Conservation (phyloP, 2,329 filamentous ascomycete species). For the Fusarium phyllophilum region DNA sequence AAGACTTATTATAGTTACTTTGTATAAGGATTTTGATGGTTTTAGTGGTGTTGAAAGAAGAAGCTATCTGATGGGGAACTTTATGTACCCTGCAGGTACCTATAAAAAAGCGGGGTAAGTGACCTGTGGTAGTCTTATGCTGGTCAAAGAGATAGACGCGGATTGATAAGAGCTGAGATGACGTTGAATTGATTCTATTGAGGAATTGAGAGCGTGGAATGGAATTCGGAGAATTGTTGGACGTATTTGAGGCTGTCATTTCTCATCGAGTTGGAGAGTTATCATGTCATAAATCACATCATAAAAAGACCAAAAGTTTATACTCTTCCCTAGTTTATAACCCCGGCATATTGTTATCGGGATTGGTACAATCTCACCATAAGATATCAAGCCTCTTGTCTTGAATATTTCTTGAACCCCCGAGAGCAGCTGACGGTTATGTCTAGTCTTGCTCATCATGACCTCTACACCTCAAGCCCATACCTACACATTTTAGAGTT, state of each 20-base stretch:
- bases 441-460: conserved; percentile 19
- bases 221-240: neutral
- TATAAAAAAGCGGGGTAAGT: too few species aligned
- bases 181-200: conserved; percentile 26
- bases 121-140: too few species aligned
- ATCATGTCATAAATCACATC: neutral
- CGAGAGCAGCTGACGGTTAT: neutral
- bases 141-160: neutral
- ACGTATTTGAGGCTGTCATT: neutral
- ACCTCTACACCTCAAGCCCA: conserved; percentile 6
- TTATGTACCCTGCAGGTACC: too few species aligned
- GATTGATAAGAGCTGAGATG: conserved; percentile 22
- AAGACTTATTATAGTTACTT: too few species aligned
- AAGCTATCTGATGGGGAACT: too few species aligned
- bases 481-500: conserved; percentile 17
- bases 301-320: neutral
- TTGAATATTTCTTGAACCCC: neutral
- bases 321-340: neutral
- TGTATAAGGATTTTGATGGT: too few species aligned
- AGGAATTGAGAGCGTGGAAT: neutral
- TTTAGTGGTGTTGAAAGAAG: too few species aligned
- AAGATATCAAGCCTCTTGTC: neutral
- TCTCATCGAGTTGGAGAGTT: neutral
- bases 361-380: neutral
- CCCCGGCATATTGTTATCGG: neutral